Conservation (phyloP, 73 alveolate genomes). For the Paraurostyla sp. region DNA sequence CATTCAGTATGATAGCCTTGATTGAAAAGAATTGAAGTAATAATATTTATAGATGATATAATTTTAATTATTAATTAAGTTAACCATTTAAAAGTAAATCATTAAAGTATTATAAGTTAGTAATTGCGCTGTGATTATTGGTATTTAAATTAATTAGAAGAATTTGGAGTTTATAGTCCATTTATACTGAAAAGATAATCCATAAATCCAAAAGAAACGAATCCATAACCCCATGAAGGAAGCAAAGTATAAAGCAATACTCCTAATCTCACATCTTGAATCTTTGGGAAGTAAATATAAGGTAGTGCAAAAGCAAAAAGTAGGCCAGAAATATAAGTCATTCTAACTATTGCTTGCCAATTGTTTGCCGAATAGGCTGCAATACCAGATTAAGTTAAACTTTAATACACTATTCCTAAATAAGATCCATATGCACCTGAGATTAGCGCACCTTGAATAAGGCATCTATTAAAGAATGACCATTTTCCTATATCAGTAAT, state of each 20-base stretch:
- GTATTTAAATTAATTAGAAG: background rate
- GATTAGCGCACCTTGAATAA: background rate
- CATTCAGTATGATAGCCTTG: slow-evolving; percentile 23
- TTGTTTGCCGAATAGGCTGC: background rate
- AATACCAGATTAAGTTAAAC: background rate
- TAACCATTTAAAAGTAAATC: no score
- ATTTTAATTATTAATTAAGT: background rate
- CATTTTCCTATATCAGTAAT: background rate
- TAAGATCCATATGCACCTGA: background rate
- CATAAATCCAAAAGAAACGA: background rate
- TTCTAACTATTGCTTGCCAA: background rate
- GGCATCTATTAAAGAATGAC: background rate
- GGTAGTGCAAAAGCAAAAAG: no score
- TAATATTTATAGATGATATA: background rate
- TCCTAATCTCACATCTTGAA: background rate
- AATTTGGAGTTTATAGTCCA: background rate
- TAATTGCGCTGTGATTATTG: no score
- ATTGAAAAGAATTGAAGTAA: slow-evolving; percentile 8
- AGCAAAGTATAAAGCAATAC: background rate
- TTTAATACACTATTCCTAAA: background rate
- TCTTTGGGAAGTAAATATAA: background rate
- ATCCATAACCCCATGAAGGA: background rate
- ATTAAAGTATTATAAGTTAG: no score
- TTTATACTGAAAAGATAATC: background rate
- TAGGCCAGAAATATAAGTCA: no score